Conservation (phyloP, 1,284 basidiomycete genomes). For the Fomitopsis pinicola region DNA sequence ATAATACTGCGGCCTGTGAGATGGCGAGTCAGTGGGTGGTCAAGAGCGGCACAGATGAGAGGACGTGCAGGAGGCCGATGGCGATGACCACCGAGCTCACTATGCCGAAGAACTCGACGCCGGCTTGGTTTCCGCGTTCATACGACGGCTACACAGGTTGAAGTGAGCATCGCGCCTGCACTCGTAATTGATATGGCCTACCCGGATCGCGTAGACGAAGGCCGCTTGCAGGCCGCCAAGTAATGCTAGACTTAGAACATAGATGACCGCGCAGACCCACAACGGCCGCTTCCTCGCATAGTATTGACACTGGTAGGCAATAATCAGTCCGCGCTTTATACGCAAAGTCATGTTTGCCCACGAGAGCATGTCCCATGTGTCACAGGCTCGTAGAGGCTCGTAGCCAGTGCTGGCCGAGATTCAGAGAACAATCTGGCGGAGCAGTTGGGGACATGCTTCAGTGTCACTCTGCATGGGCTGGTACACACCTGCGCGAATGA, state of each 20-base stretch:
- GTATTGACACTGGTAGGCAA: constrained; percentile 49
- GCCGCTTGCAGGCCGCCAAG: constrained; percentile 58
- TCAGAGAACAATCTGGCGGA: no score
- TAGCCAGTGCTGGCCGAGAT: no score
- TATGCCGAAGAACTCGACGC: constrained; percentile 62
- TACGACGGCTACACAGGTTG: constrained; percentile 31
- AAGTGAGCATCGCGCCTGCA: background rate
- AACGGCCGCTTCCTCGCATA: constrained; percentile 44
- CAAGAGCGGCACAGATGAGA: background rate
- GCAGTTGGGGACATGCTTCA: no score
- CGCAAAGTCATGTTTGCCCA: background rate
- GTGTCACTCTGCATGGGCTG: background rate
- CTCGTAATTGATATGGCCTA: constrained; percentile 19
- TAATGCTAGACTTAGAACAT: constrained; percentile 34
- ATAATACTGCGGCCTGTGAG: constrained; percentile 47
- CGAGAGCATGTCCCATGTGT: background rate
- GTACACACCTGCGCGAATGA: constrained; percentile 60
- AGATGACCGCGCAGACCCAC: constrained; percentile 24
- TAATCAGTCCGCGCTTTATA: background rate
- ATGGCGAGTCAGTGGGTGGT: background rate
- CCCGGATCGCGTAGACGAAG: constrained; percentile 54
- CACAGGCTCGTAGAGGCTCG: no score
- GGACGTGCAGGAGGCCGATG: constrained; percentile 51
- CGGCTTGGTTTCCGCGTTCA: constrained; percentile 40
- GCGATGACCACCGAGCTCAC: constrained; percentile 59